Base-by-base conservation (phyloP, 345 rosid genomes). In the Adansonia digitata region DNA sequence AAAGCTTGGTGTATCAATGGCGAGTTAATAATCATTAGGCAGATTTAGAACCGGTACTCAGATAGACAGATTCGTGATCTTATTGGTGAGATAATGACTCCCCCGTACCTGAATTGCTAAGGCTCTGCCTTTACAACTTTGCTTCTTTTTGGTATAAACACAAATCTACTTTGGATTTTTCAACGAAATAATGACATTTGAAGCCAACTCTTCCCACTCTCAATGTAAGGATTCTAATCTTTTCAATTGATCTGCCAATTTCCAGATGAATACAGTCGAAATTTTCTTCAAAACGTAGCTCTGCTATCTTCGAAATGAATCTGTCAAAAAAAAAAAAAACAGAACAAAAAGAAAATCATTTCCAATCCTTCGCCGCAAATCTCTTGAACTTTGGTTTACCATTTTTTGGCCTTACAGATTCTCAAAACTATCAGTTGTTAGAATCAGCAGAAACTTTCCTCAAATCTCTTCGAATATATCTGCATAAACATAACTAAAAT, bases 111-210 rank as follows among this genome's bases (percentile, higher is more conserved):
- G 42, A 52, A 26, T 69, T 66, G 45, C 59, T 51, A 63, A n/a
- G 78, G 62, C 69, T 74, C 67, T 11, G 48, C 55, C 43, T 37
- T 45, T 49, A 40, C 26, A 68, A 39, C 69, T 80, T 43, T 31
- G 79, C 74, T 74, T 53, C 56, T 64, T 72, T 13, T 29, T 45
- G 72, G 29, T 46, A 22, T 17, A 24, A 49, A 73, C 45, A n/a
- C 71, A 55, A 81, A 72, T 69, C 71, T 51, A 22, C 43, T n/a
- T 80, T 69, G 27, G 74, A 68, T 20, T 81, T n/a, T 71, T 81
- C 69, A 74, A 67, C 67, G 8, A 64, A 78, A 82, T 59, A 81
- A 51, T 78, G 82, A 72, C 86, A 86, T 81, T 81, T 62, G 73
- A 71, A 78, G 66, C 52, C n/a, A 2, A 52, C 52, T 51, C 60